Conservation (phyloP, 129 eudicot genomes). For the Ambrosia artemisiifolia region DNA sequence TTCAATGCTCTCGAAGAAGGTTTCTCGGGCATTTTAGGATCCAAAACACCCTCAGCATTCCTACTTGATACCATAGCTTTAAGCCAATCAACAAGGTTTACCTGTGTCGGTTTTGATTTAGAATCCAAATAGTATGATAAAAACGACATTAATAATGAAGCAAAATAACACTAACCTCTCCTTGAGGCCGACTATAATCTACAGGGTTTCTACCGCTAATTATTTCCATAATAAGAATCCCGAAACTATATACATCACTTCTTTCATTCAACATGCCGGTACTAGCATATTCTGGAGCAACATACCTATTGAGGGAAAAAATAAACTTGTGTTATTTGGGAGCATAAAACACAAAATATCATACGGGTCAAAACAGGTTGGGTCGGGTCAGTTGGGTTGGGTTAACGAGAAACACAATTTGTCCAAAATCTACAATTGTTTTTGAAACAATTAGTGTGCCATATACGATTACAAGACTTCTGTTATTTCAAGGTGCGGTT, state of each 20-base stretch:
- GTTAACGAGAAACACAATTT: not conserved
- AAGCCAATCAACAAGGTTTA: conserved; percentile 85
- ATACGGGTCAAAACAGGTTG: not conserved
- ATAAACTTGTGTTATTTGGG: not conserved
- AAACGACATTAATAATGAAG: not conserved
- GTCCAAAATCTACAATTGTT: not conserved
- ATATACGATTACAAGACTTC: not conserved
- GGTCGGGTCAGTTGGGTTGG: not conserved
- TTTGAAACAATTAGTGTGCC: not conserved
- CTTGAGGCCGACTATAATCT: conserved; percentile 83
- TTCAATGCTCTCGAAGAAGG: conserved; percentile 93
- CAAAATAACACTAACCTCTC: conserved; percentile 60
- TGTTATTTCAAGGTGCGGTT: not conserved
- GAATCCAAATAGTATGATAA: conserved; percentile 10
- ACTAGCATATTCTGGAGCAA: conserved; percentile 95
- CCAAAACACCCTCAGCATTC: conserved; percentile 74
- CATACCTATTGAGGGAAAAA: conserved; percentile 46
- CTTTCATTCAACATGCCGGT: conserved; percentile 92
- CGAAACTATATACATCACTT: conserved; percentile 92
- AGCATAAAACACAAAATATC: not conserved
- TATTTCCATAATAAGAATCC: conserved; percentile 87
- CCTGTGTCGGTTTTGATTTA: conserved; percentile 39
- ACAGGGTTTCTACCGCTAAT: conserved; percentile 86
- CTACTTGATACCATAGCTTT: conserved; percentile 84
- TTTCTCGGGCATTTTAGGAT: conserved; percentile 79